Conservation (phyloP, 495 filamentous ascomycete species). For the Penicillium robsamsonii region DNA sequence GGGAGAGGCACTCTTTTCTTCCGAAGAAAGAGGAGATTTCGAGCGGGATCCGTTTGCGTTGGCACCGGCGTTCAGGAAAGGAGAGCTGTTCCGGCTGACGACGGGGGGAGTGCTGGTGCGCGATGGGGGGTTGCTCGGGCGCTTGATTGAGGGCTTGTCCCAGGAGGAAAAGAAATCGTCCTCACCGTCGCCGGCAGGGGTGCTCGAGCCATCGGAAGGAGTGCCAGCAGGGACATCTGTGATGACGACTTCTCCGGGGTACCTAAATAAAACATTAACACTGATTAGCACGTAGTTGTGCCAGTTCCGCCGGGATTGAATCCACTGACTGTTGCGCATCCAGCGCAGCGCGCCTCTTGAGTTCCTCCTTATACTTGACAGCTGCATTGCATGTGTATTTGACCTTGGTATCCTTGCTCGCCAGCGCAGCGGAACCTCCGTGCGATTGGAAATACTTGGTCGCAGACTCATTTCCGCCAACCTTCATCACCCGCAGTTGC, state of each 20-base stretch:
- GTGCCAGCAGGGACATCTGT: constrained; percentile 66
- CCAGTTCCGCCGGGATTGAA: constrained; percentile 4
- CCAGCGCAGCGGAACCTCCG: constrained; percentile 87
- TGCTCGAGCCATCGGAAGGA: constrained; percentile 60
- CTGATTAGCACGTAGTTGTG: constrained; percentile 18
- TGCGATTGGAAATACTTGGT: constrained; percentile 97
- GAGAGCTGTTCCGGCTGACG: constrained; percentile 78
- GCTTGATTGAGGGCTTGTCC: constrained; percentile 97
- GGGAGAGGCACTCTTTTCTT: constrained; percentile 45
- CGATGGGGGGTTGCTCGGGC: constrained; percentile 89
- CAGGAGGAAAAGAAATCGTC: constrained; percentile 99
- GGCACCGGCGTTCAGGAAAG: constrained; percentile 73
- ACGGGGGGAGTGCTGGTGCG: constrained; percentile 86
- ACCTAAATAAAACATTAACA: constrained; percentile 49
- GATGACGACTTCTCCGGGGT: constrained; percentile 82
- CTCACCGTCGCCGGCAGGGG: constrained; percentile 72
- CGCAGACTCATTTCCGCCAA: constrained; percentile 95
- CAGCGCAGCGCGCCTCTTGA: constrained; percentile 74
- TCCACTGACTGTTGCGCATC: constrained; percentile 72
- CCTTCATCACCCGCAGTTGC: constrained; percentile 96
- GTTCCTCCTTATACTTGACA: constrained; percentile 93
- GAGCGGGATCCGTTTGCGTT: constrained; percentile 73
- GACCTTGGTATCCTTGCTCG: constrained; percentile 91
- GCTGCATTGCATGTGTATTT: constrained; percentile 93
- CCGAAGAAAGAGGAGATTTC: constrained; percentile 74